phyloP scores from a whole-genome alignment of 306 rosid genomes.

The Citrullus amarus region DNA sequence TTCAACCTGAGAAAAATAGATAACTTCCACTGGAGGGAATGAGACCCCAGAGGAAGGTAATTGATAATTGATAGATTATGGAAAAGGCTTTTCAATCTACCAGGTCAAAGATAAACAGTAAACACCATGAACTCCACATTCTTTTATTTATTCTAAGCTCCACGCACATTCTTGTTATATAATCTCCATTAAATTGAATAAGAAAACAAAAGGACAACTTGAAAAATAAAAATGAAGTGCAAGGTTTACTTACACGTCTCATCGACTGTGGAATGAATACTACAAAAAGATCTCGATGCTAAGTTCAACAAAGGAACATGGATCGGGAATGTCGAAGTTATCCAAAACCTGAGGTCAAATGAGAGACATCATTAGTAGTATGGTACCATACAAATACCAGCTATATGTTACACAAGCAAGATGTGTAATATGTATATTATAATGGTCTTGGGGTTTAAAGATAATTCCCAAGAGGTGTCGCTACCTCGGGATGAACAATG shows the following conservation, averaged over 20 bases:
- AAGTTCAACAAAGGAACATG: constrained; percentile 82
- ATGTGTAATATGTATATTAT: not conserved
- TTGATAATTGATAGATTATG: not conserved
- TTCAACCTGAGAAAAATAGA: not conserved
- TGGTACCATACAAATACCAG: not conserved
- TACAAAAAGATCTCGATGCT: constrained; percentile 51
- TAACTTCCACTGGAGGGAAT: not conserved
- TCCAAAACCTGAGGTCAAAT: constrained; percentile 48
- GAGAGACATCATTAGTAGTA: not conserved
- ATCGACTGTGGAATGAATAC: constrained; percentile 11
- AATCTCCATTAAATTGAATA: not conserved
- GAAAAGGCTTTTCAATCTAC: not conserved
- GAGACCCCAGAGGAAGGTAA: not conserved
- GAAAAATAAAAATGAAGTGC: not conserved
- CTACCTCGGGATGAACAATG: constrained; percentile 90
- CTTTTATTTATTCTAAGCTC: not conserved
- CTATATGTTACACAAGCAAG: not conserved
- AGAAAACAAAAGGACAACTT: not conserved
- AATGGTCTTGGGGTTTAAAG: not conserved
- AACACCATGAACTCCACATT: not conserved
- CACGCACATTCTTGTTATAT: not conserved
- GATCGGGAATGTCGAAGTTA: constrained; percentile 85
- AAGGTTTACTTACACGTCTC: constrained; percentile 27
- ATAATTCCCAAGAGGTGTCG: not conserved
- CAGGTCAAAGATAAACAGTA: not conserved